phyloP scores from a whole-genome alignment of 2,329 filamentous ascomycete species.

The Aspergillus fijiensis region DNA sequence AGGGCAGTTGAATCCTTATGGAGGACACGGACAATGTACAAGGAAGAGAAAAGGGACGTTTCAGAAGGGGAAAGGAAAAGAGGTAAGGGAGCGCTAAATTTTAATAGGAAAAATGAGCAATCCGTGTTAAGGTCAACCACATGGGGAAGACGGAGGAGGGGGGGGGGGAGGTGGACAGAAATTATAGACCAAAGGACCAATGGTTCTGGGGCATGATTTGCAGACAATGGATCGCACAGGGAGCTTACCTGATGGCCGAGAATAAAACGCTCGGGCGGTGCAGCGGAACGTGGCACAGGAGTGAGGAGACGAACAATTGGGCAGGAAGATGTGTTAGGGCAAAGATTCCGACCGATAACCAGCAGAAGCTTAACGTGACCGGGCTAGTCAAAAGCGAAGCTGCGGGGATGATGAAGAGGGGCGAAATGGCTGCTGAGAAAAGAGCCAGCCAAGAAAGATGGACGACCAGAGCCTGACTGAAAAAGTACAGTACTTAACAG shows the following conservation, averaged over 20 bases:
- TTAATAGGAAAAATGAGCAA: slow-evolving; percentile 7
- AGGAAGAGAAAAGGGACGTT: background rate
- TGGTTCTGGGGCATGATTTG: slow-evolving; percentile 11
- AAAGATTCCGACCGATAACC: slow-evolving; percentile 19
- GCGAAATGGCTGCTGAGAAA: background rate
- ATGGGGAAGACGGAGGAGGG: background rate
- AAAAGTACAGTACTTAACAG: background rate
- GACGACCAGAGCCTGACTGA: too few species aligned
- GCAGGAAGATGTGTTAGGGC: slow-evolving; percentile 20
- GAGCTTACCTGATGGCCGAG: slow-evolving; percentile 21
- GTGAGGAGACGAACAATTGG: slow-evolving; percentile 23
- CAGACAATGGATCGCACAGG: slow-evolving; percentile 14
- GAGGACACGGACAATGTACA: background rate
- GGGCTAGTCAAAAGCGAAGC: slow-evolving; percentile 10
- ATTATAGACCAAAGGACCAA: slow-evolving; percentile 14
- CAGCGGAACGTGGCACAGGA: slow-evolving; percentile 26
- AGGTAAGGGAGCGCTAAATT: slow-evolving; percentile 6
- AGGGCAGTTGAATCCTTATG: background rate
- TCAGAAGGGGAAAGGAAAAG: background rate
- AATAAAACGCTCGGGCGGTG: slow-evolving; percentile 20
- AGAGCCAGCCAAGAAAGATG: background rate
- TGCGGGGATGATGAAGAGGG: slow-evolving; percentile 13
- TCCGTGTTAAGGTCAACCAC: slow-evolving; percentile 6
- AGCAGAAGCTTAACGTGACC: slow-evolving; percentile 15
- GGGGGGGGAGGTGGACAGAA: background rate